Percentiles rank a stretch among this genome's conserved stretches.
phyloP scores from a whole-genome alignment of 805 yeast species.

The Ogataea paraovalis region DNA sequence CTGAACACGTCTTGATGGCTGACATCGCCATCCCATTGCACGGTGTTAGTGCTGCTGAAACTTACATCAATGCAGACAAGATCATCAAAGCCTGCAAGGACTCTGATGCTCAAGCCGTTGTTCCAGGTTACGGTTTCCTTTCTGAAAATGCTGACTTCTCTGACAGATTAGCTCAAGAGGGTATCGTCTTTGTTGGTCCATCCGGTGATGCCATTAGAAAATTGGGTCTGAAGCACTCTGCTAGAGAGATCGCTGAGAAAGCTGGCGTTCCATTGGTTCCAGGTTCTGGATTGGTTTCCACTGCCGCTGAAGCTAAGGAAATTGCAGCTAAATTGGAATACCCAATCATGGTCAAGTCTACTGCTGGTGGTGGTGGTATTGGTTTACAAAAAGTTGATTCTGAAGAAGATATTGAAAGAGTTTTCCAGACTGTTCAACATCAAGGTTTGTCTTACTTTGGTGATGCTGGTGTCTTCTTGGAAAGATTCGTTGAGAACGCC shows the following conservation, averaged over 20 bases:
- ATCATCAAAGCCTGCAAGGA: slow-evolving; percentile 80
- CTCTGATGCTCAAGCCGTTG: slow-evolving; percentile 87
- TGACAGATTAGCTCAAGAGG: slow-evolving; percentile 77
- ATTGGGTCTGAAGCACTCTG: slow-evolving; percentile 93
- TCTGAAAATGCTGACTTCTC: slow-evolving; percentile 97
- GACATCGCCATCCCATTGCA: slow-evolving; percentile 77
- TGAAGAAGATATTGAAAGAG: slow-evolving; percentile 73
- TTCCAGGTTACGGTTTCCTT: slow-evolving; percentile 96
- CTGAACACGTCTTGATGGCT: slow-evolving; percentile 81
- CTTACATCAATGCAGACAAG: slow-evolving; percentile 82
- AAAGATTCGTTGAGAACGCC: slow-evolving; percentile 90
- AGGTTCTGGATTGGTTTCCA: slow-evolving; percentile 81
- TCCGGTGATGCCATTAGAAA: slow-evolving; percentile 88
- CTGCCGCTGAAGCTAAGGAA: slow-evolving; percentile 68
- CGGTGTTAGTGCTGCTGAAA: slow-evolving; percentile 85
- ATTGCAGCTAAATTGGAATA: slow-evolving; percentile 74
- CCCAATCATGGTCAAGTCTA: slow-evolving; percentile 94
- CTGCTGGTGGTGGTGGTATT: slow-evolving; percentile 99
- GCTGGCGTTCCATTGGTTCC: slow-evolving; percentile 98
- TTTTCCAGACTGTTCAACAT: slow-evolving; percentile 87
- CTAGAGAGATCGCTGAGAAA: slow-evolving; percentile 83
- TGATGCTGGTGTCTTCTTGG: slow-evolving; percentile 92
- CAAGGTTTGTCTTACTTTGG: slow-evolving; percentile 93
- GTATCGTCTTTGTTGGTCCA: slow-evolving; percentile 94
- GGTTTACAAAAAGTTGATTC: slow-evolving; percentile 92